These are phyloP conservation scores for Paspalum vaginatum DNA, from an alignment of 176 grass and related monocot genomes.

Conservation along the genomic window DNA sequence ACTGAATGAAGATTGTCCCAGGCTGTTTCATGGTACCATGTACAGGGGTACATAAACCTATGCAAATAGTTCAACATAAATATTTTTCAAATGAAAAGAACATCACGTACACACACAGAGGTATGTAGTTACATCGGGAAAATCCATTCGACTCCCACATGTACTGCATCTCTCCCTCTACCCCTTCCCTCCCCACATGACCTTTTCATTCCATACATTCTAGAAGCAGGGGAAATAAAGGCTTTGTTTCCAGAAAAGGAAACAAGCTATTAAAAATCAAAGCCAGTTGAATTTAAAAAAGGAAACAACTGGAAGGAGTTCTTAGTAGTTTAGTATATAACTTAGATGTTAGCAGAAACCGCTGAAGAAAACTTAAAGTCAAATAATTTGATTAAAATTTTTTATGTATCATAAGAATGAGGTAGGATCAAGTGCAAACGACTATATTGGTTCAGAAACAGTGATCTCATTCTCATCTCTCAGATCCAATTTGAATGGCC, in stretches of 20 bases:
- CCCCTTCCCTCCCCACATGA: neutral
- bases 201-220: constrained; percentile 4
- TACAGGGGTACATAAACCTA: neutral
- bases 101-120: too few species aligned
- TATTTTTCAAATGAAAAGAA: constrained; percentile 28
- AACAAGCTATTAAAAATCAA: constrained; percentile 3
- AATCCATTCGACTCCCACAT: too few species aligned
- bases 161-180: too few species aligned
- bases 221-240: constrained; percentile 1
- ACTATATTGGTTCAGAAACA: neutral
- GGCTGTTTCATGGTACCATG: too few species aligned
- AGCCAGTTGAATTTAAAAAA: neutral
- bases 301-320: neutral
- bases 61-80: constrained; percentile 3
- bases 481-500: neutral
- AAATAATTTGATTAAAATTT: constrained; percentile 21
- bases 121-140: too few species aligned
- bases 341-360: constrained; percentile 1
- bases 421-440: neutral
- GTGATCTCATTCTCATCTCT: neutral
- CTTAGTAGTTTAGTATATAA: neutral
- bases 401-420: neutral
- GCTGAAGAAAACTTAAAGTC: constrained; percentile 5
- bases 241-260: neutral
- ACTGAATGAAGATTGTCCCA: constrained; percentile 11